These are phyloP conservation scores for Fusarium lateritium DNA, from an alignment of 2,329 filamentous ascomycete species.

Conservation along the genomic window DNA sequence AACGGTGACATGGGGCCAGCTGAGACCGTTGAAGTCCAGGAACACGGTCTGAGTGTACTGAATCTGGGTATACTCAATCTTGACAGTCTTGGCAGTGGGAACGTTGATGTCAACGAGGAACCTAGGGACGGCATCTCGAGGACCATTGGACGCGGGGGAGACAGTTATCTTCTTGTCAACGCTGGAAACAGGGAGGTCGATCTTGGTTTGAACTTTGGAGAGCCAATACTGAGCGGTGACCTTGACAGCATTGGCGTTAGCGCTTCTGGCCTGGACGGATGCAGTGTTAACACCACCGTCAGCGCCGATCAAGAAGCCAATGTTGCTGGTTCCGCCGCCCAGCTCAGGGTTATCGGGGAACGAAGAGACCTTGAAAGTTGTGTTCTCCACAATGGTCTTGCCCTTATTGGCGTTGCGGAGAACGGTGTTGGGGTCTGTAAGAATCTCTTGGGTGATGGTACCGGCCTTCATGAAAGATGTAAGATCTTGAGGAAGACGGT, in stretches of 20 bases:
- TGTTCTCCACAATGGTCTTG: constrained; percentile 51
- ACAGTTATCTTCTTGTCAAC: constrained; percentile 15
- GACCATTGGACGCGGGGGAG: constrained; percentile 10
- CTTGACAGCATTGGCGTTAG: constrained; percentile 32
- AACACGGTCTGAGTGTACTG: constrained; percentile 54
- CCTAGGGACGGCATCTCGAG: constrained; percentile 32
- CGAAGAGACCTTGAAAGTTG: constrained; percentile 52
- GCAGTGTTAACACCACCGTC: constrained; percentile 47
- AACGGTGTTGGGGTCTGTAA: constrained; percentile 51
- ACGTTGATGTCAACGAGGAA: constrained; percentile 31
- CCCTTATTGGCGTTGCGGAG: constrained; percentile 50
- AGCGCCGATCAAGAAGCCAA: constrained; percentile 33
- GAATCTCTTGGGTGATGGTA: constrained; percentile 53
- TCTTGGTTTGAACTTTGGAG: constrained; percentile 29
- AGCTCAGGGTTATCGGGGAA: constrained; percentile 20
- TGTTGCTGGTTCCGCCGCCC: constrained; percentile 52
- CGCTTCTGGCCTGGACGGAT: constrained; percentile 44
- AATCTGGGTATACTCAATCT: constrained; percentile 48
- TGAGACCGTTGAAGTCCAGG: constrained; percentile 28
- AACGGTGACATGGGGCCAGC: constrained; percentile 39
- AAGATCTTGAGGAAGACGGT: constrained; percentile 52
- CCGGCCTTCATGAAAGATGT: constrained; percentile 46
- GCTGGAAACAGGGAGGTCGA: constrained; percentile 33
- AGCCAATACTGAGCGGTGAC: constrained; percentile 42
- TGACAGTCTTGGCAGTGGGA: constrained; percentile 24